Conservation (phyloP, 2,329 filamentous ascomycete species). For the Chaetomium sp. region DNA sequence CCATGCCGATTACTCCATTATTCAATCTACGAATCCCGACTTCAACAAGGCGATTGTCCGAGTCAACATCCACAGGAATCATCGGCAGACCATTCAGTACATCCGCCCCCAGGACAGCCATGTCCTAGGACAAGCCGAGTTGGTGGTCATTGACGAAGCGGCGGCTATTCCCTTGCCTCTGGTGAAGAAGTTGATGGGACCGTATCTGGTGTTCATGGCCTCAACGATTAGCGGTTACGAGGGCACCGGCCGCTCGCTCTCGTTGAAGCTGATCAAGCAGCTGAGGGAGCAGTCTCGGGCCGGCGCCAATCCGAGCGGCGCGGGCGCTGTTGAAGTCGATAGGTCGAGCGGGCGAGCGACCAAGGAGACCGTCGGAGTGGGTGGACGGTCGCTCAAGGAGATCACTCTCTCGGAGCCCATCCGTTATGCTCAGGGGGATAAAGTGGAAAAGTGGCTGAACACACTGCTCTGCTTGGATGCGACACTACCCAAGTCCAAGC, state of each 20-base stretch:
- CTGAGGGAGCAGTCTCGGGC: conserved; percentile 87
- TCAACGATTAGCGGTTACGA: conserved; percentile 99
- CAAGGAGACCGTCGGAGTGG: conserved; percentile 63
- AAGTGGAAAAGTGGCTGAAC: conserved; percentile 96
- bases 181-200: conserved; percentile 91
- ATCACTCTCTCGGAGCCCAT: conserved; percentile 94
- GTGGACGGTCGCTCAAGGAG: conserved; percentile 81
- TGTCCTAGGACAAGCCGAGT: conserved; percentile 89
- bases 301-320: conserved; percentile 54
- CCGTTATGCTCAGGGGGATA: conserved; percentile 86
- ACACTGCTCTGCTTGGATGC: conserved; percentile 90
- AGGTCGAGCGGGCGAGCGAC: conserved; percentile 73
- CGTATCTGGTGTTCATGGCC: conserved; percentile 98
- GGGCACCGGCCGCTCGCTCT: conserved; percentile 91
- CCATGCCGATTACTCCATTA: conserved; percentile 95
- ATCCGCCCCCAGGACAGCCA: conserved; percentile 96
- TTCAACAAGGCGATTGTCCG: conserved; percentile 99
- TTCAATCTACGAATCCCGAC: conserved; percentile 96
- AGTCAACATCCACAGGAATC: conserved; percentile 92
- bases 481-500: conserved; percentile 76
- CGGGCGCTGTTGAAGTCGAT: conserved; percentile 68
- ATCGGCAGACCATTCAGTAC: conserved; percentile 97
- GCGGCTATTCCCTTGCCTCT: conserved; percentile 93
- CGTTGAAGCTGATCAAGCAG: conserved; percentile 95
- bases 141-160: conserved; percentile 95